Percentiles rank a stretch among this genome's conserved stretches.
These are phyloP conservation scores for Scenedesmus sp. DNA, from an alignment of 163 green algal species.

Conservation along the genomic window DNA sequence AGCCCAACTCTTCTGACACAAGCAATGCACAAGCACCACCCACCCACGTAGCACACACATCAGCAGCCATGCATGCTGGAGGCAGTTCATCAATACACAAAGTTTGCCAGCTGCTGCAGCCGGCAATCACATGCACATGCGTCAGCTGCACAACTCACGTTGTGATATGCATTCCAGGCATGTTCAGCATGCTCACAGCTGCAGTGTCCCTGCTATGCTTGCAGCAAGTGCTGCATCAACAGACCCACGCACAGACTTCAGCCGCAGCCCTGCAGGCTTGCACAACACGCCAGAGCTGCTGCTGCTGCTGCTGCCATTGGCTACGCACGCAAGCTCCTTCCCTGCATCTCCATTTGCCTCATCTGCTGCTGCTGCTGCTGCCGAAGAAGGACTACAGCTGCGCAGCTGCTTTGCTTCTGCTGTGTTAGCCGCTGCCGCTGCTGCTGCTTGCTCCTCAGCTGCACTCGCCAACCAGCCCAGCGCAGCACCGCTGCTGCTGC, in stretches of 20 bases:
- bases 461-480: neutral
- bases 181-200: neutral
- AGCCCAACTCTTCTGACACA: neutral
- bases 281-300: neutral
- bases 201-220: neutral
- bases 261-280: neutral
- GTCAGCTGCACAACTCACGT: neutral
- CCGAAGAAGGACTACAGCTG: neutral
- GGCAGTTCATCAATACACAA: neutral
- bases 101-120: neutral
- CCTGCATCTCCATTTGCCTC: neutral
- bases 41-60: neutral
- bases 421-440: neutral
- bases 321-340: neutral
- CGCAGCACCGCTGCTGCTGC: neutral
- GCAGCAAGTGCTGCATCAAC: slow-evolving; percentile 43
- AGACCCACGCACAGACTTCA: slow-evolving; percentile 24
- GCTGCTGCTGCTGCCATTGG: neutral
- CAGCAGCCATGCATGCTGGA: neutral
- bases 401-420: too few relatives aligned
- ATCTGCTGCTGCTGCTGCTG: neutral
- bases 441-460: neutral
- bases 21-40: neutral
- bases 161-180: too few relatives aligned
- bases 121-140: neutral